phyloP scores from a whole-genome alignment of 2,329 filamentous ascomycete genomes.

The Ophiosphaerella korrae region DNA sequence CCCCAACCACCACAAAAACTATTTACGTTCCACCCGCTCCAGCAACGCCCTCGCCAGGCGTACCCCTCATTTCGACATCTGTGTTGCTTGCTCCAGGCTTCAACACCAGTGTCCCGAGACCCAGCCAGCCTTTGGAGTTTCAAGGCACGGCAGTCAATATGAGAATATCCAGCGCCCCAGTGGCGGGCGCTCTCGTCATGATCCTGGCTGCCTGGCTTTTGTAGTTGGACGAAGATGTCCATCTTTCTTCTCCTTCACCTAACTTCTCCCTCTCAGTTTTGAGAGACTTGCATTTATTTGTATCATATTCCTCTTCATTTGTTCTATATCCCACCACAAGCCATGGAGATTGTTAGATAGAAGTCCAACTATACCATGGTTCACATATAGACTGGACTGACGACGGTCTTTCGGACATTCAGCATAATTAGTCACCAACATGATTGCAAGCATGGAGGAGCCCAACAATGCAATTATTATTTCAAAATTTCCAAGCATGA shows the following conservation, averaged over 20 bases:
- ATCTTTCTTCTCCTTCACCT: conserved; percentile 8
- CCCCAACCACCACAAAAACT: conserved; percentile 29
- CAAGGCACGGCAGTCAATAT: conserved; percentile 27
- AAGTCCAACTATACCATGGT: conserved; percentile 7
- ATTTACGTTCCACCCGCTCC: conserved; percentile 25
- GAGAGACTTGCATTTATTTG: background rate
- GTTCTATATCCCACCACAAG: conserved; percentile 12
- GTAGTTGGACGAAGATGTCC: conserved; percentile 14
- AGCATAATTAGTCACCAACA: background rate
- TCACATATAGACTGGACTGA: conserved; percentile 10
- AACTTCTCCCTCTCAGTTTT: conserved; percentile 1
- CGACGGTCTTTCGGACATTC: background rate
- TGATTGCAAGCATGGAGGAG: no score
- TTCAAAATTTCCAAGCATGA: background rate
- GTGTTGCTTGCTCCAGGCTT: conserved; percentile 20
- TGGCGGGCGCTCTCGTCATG: conserved; percentile 24
- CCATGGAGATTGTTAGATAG: conserved; percentile 4
- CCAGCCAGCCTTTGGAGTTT: conserved; percentile 26
- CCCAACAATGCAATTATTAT: background rate
- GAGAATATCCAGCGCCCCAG: conserved; percentile 18
- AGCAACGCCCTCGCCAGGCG: conserved; percentile 10
- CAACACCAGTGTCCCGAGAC: conserved; percentile 23
- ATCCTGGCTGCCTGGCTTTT: conserved; percentile 26
- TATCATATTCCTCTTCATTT: conserved; percentile 16
- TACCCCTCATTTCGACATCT: conserved; percentile 11